Conservation (phyloP, 495 filamentous ascomycete genomes). For the Trichoderma gamsii region DNA sequence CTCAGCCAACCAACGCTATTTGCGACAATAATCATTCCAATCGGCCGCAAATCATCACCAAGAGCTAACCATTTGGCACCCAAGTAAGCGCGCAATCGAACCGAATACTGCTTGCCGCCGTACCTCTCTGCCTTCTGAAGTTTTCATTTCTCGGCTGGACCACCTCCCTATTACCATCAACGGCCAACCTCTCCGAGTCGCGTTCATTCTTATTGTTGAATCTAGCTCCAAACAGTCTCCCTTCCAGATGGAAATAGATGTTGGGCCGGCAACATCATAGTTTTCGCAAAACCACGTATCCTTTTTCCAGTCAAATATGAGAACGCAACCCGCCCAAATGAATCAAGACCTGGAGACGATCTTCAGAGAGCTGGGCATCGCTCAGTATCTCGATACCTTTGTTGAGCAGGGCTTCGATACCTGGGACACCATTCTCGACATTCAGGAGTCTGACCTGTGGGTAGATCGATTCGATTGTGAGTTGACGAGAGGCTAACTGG, state of each 20-base stretch:
- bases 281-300: background rate
- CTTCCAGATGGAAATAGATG: background rate
- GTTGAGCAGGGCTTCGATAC: constrained; percentile 72
- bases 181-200: background rate
- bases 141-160: background rate
- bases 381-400: constrained; percentile 63
- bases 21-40: background rate
- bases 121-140: too few relatives aligned
- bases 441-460: constrained; percentile 74
- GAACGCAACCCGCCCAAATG: constrained; percentile 25
- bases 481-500: constrained; percentile 18
- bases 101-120: too few relatives aligned
- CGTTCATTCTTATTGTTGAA: background rate
- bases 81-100: background rate
- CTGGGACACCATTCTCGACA: constrained; percentile 73
- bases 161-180: too few relatives aligned
- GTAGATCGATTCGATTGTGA: constrained; percentile 22
- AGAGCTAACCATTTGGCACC: background rate
- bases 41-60: background rate
- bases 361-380: constrained; percentile 65
- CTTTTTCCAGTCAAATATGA: background rate
- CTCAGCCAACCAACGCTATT: background rate
- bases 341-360: constrained; percentile 45
- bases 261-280: background rate
- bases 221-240: background rate